A percentile compares a stretch with the other conserved stretches of the same genome.
Evolutionary conservation across 805 yeast genomes (phyloP).

Genomic region (Yarrowia yakushimensis): DNA sequence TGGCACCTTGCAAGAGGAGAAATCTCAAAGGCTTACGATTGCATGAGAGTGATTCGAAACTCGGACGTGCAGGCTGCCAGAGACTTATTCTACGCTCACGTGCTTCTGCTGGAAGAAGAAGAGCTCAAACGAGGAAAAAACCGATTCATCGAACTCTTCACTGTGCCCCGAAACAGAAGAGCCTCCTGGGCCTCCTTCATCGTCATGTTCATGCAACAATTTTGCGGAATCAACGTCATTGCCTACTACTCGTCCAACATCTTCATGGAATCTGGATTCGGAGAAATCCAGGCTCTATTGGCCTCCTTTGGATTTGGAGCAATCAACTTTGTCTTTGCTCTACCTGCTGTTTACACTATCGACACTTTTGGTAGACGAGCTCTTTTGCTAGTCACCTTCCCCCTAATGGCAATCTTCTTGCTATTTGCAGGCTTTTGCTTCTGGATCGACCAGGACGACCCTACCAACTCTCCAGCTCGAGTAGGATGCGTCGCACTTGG

Average conservation of each 20-base stretch:
- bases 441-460: conserved; percentile 51
- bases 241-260: conserved; percentile 81
- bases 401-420: conserved; percentile 54
- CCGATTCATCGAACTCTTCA: conserved; percentile 46
- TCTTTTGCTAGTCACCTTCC: conserved; percentile 55
- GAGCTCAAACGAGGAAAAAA: conserved; percentile 39
- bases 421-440: conserved; percentile 58
- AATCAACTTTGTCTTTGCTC: conserved; percentile 72
- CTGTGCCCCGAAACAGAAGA: conserved; percentile 76
- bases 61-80: conserved; percentile 57
- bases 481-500: conserved; percentile 69
- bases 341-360: conserved; percentile 78
- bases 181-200: conserved; percentile 77
- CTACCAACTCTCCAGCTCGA: conserved; percentile 40
- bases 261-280: conserved; percentile 63
- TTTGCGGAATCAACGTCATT: conserved; percentile 85
- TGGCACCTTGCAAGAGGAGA: conserved; percentile 58
- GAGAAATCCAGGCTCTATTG: conserved; percentile 57
- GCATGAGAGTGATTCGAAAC: conserved; percentile 48
- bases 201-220: conserved; percentile 86
- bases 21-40: conserved; percentile 48
- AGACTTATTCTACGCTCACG: conserved; percentile 58
- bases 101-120: conserved; percentile 45
- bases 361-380: conserved; percentile 73
- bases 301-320: conserved; percentile 88